Evolutionary conservation across 2,329 filamentous ascomycete species (phyloP).

Genomic region (Penicillium sp.): DNA sequence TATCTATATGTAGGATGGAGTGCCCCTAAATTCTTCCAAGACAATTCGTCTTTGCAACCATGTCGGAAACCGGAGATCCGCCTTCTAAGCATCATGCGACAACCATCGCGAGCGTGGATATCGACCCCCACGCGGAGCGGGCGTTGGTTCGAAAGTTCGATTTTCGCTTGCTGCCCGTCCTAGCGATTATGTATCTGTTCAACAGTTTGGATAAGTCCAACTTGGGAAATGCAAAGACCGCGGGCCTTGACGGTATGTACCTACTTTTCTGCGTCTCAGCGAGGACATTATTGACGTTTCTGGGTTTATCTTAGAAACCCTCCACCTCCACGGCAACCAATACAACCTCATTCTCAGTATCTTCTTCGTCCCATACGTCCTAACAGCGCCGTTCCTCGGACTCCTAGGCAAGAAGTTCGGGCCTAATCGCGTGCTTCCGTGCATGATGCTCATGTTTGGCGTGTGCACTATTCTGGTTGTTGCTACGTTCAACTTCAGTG

Average conservation of each 20-base stretch:
- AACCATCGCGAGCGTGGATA: constrained; percentile 21
- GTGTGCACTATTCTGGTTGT: constrained; percentile 24
- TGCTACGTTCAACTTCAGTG: constrained; percentile 24
- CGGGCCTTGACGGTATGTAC: constrained; percentile 19
- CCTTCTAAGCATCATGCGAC: constrained; percentile 13
- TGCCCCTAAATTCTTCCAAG: not conserved
- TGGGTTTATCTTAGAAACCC: constrained; percentile 15
- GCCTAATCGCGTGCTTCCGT: constrained; percentile 25
- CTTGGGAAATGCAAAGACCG: constrained; percentile 30
- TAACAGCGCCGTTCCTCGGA: constrained; percentile 27
- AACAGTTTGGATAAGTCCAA: constrained; percentile 48
- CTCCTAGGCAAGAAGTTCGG: constrained; percentile 29
- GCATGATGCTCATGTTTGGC: constrained; percentile 30
- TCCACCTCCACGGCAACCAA: constrained; percentile 24
- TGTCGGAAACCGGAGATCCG: constrained; percentile 3
- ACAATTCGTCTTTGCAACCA: not conserved
- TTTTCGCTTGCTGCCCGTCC: constrained; percentile 47
- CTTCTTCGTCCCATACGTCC: constrained; percentile 30
- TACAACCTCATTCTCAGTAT: constrained; percentile 30
- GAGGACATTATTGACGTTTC: not conserved
- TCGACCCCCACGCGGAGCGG: constrained; percentile 41
- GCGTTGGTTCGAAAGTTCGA: constrained; percentile 52
- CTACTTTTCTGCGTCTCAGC: not conserved
- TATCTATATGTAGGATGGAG: not conserved
- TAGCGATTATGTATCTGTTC: constrained; percentile 57